Evolutionary conservation across 495 filamentous ascomycete species (phyloP).

Genomic region (Polyplosphaeria fusca): DNA sequence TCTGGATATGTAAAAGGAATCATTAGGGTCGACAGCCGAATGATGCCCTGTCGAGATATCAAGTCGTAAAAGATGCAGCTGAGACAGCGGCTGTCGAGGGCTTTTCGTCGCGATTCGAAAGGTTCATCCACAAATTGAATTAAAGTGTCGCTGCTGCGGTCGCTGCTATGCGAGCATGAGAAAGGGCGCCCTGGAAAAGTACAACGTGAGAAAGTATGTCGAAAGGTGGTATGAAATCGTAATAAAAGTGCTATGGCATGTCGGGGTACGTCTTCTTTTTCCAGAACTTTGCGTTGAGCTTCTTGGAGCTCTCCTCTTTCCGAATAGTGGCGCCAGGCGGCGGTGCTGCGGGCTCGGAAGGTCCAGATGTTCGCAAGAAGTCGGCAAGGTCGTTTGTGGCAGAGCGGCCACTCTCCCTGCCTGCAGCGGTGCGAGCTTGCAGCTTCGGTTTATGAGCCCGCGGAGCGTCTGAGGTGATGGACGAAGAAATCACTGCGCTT

Average conservation of each 20-base stretch:
- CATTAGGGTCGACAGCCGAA: no score
- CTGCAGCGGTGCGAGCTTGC: constrained; percentile 19
- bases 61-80: no score
- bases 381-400: constrained; percentile 73
- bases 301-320: constrained; percentile 24
- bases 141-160: no score
- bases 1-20: no score
- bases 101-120: background rate
- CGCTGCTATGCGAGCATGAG: background rate
- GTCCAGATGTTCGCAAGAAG: constrained; percentile 73
- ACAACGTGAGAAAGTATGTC: background rate
- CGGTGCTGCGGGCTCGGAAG: constrained; percentile 47
- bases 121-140: background rate
- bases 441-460: constrained; percentile 14
- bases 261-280: constrained; percentile 20
- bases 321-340: constrained; percentile 3
- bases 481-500: background rate
- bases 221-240: background rate
- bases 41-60: no score
- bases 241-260: background rate
- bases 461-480: constrained; percentile 11
- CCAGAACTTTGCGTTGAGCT: constrained; percentile 24
- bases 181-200: background rate
- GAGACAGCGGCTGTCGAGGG: no score
- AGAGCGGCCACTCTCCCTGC: constrained; percentile 34